These are phyloP conservation scores for Gautieria morchelliformis DNA, from an alignment of 768 basidiomycete genomes.

Conservation along the genomic window DNA sequence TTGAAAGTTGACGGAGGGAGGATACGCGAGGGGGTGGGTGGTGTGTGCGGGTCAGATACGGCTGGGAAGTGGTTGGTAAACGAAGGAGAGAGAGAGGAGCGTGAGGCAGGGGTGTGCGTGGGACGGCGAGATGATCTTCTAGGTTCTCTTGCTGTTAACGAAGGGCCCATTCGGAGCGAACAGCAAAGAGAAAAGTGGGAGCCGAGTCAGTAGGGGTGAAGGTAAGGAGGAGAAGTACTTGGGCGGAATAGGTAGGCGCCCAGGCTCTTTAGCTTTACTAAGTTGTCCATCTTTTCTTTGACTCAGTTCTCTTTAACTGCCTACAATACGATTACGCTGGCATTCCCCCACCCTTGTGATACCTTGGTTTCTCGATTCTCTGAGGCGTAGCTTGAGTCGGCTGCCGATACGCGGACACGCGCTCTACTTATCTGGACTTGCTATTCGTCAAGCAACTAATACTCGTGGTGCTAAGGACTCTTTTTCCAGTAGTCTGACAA, in stretches of 20 bases:
- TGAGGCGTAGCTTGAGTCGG: too few relatives aligned
- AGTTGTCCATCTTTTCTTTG: background rate
- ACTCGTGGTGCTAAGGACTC: too few relatives aligned
- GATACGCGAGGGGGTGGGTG: constrained; percentile 17
- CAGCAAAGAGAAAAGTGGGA: background rate
- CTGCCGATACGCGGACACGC: too few relatives aligned
- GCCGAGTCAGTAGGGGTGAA: background rate
- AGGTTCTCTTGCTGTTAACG: constrained; percentile 67
- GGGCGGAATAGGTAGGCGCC: background rate
- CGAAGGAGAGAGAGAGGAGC: constrained; percentile 29
- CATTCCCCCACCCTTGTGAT: too few relatives aligned
- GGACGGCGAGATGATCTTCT: constrained; percentile 71
- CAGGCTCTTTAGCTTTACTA: background rate
- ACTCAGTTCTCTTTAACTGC: background rate
- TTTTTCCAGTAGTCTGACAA: too few relatives aligned
- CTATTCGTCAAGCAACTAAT: too few relatives aligned
- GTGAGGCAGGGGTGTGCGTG: constrained; percentile 16
- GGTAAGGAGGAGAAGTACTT: background rate
- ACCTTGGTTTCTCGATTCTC: too few relatives aligned
- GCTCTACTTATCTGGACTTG: too few relatives aligned
- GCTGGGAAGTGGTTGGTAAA: constrained; percentile 61
- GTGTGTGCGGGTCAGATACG: constrained; percentile 40
- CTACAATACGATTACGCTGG: too few relatives aligned
- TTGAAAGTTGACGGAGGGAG: constrained; percentile 25
- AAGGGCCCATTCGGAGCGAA: constrained; percentile 50